Conservation (phyloP, 225 moss, liverwort and hornwort species). For the Asterella californica region DNA sequence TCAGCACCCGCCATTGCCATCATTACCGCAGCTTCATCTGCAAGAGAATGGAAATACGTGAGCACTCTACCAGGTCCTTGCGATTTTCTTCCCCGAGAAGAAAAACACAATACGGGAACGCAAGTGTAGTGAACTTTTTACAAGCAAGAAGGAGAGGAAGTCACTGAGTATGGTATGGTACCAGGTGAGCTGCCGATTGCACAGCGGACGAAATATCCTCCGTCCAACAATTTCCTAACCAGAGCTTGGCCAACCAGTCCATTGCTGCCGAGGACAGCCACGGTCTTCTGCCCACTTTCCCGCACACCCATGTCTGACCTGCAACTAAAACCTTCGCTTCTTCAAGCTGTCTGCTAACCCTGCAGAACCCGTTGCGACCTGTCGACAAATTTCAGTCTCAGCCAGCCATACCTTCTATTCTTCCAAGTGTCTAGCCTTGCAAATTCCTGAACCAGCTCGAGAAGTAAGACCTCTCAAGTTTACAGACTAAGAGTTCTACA, state of each 20-base stretch:
- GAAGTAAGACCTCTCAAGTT: no score
- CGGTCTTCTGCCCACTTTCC: constrained; percentile 40
- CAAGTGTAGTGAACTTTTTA: background rate
- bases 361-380: no score
- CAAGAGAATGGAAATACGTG: background rate
- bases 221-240: constrained; percentile 58
- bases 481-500: no score
- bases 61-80: background rate
- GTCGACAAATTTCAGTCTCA: no score
- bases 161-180: background rate
- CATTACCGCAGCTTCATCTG: constrained; percentile 28
- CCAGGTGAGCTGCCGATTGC: constrained; percentile 59
- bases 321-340: background rate
- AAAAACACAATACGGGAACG: background rate
- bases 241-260: constrained; percentile 56
- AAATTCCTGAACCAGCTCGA: no score
- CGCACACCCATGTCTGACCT: constrained; percentile 19
- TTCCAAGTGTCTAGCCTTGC: no score
- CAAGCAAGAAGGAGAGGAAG: background rate
- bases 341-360: no score
- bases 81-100: no score
- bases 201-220: constrained; percentile 66
- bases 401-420: no score
- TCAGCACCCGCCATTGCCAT: constrained; percentile 31
- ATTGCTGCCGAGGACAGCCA: constrained; percentile 64